Base-by-base conservation (phyloP, 179 eudicot genomes). In the Gypsophila paniculata region DNA sequence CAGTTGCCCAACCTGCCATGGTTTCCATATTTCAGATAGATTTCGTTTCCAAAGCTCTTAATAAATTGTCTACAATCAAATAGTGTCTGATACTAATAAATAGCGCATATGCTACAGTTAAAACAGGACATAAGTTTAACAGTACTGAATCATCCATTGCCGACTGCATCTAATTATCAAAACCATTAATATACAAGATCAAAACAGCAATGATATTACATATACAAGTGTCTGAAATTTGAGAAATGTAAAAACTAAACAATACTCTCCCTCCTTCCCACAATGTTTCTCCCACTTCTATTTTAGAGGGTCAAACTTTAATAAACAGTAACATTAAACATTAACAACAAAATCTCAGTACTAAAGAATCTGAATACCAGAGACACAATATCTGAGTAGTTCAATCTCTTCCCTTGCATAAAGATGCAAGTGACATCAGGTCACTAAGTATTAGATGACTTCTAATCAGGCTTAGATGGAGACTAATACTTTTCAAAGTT, bases 1-100 rank as follows among this genome's bases (percentile, higher is more conserved):
- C 86, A 93, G 64, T 68, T 90, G 90, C 21, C 96, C 97, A 51
- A 93, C 98, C 98, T 91, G 83, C 74, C 79, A 22, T 32, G 19
- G 54, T 68, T 36, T 44, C 42, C 32, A 59, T 19, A 49, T 42
- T 10, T 36, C 60, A 61, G 52, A 49, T 51, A 8, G 32, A 4
- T 57, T 23, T 57, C 26, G 21, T 57, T 57, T 21, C 13, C 26
- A 21, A 23, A 6, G 61, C 8, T 57, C 32, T 57, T 8, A 39
- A 39, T 39, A 39, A 39, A 39, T 5, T 39, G 3, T 39, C 44
- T 6, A 39, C 8, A 39, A 57, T 42, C 10, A 71, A 19, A 23
- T 14, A 71, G 74, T 51, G 42, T 58, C 53, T 39, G 5, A 58
- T 11, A 52, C 19, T 5, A 52, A 15, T 17, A 52, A n/a, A 52